Conservation (phyloP, 768 basidiomycete genomes). For the Amanita molliuscula region DNA sequence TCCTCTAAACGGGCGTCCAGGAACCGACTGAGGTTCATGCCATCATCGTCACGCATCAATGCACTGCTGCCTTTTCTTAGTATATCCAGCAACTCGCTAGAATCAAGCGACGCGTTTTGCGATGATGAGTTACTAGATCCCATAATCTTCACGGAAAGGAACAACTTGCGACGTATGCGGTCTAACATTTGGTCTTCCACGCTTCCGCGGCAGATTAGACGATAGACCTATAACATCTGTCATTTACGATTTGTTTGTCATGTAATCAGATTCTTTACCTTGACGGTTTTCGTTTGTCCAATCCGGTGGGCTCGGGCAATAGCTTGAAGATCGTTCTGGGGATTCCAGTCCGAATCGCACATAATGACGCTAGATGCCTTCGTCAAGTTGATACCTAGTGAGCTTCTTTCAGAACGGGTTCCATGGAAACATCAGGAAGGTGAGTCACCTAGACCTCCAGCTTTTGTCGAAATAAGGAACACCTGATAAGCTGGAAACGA, state of each 20-base stretch:
- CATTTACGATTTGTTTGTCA: not conserved
- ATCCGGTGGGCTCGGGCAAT: slow-evolving; percentile 81
- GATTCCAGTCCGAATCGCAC: slow-evolving; percentile 65
- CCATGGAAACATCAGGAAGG: not conserved
- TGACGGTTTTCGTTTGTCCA: slow-evolving; percentile 64
- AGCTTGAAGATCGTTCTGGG: slow-evolving; percentile 76
- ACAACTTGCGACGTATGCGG: slow-evolving; percentile 60
- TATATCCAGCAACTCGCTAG: slow-evolving; percentile 41
- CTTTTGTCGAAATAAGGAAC: slow-evolving; percentile 61
- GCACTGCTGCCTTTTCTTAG: slow-evolving; percentile 50
- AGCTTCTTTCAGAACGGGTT: not conserved
- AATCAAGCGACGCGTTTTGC: slow-evolving; percentile 22
- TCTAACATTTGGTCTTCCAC: slow-evolving; percentile 75
- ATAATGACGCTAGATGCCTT: slow-evolving; percentile 75
- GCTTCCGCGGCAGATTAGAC: slow-evolving; percentile 56
- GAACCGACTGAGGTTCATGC: slow-evolving; percentile 33
- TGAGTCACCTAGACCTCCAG: slow-evolving; percentile 53
- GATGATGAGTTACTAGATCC: slow-evolving; percentile 22
- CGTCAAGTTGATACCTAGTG: slow-evolving; percentile 72
- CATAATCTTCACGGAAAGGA: slow-evolving; percentile 57
- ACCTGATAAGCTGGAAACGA: slow-evolving; percentile 44
- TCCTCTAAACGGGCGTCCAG: slow-evolving; percentile 30
- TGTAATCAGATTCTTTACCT: slow-evolving; percentile 23
- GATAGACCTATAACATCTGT: slow-evolving; percentile 39
- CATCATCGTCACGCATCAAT: slow-evolving; percentile 25